Evolutionary conservation across 257 asterid species (phyloP), one percentile per base, ranked within the genome.

Genomic region (Misopates orontium): DNA sequence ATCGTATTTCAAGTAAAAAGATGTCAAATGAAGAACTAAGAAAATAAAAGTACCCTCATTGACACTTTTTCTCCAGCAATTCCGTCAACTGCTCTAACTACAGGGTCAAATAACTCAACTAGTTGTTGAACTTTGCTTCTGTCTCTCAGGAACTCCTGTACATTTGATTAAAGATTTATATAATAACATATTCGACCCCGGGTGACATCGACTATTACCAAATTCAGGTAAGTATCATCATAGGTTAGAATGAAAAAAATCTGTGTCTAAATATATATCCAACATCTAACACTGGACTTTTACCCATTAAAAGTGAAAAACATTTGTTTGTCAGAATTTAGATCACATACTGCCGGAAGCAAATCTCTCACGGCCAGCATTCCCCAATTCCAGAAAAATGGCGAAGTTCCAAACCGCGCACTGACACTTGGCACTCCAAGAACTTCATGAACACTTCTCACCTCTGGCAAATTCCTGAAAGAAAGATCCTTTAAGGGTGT

Each of bases 351-450:
- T 32, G 83, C 72, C n/a, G 97, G 92, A 69, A 90, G 84, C 71
- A 93, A 73, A 74, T 71, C 78, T 59, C 85, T 75, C 96, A 90
- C 82, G 56, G 97, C 97, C 20, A 53, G 64, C 97, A 93, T 93
- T 78, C 97, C 99, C 99, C 97, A 93, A 74, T 93, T 90, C 97
- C 99, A 93, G 77, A 93, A 83, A 75, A 90, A 87, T 9, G 99
- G 99, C 16, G 87, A 75, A 59, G 97, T 93, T 81, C 99, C 99
- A 74, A 93, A 93, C 66, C 99, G 92, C 10, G 97, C 99, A 74
- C 97, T 93, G 78, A 93, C 96, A 69, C 87, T 81, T 63, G 99
- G 99, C 20, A 93, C 74, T 42, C 86, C 89, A 15, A 90, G 89
- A 76, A 82, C 71, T 78, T 93, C 89, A 32, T 93, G 95, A 68